A percentile compares a stretch with the other conserved stretches of the same genome.
phyloP scores from a whole-genome alignment of 768 basidiomycete genomes.

The Hericium coralloides region DNA sequence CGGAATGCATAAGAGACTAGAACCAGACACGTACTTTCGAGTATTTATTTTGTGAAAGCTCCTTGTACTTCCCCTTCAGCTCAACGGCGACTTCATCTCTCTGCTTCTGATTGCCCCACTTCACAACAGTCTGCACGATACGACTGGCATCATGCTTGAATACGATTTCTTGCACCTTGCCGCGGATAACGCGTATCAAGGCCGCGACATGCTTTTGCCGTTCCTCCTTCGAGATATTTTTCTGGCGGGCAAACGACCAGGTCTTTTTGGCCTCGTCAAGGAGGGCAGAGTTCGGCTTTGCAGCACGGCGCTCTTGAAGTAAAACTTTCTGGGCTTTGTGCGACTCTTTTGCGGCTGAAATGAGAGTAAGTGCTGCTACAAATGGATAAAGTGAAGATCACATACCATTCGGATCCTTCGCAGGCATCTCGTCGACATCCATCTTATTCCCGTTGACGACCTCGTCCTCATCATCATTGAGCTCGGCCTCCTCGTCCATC shows the following conservation, averaged over 20 bases:
- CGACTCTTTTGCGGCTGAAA: conserved; percentile 54
- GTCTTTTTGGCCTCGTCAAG: conserved; percentile 65
- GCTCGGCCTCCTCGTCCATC: conserved; percentile 25
- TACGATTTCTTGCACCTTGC: conserved; percentile 77
- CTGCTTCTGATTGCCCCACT: conserved; percentile 66
- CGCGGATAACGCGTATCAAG: conserved; percentile 70
- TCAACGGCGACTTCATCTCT: conserved; percentile 76
- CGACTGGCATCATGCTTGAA: conserved; percentile 90
- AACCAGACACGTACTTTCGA: conserved; percentile 54
- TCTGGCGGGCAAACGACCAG: conserved; percentile 71
- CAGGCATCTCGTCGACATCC: conserved; percentile 26
- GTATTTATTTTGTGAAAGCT: conserved; percentile 80
- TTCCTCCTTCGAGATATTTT: conserved; percentile 58
- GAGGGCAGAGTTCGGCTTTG: conserved; percentile 69
- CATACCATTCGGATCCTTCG: conserved; percentile 45
- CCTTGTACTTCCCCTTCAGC: conserved; percentile 71
- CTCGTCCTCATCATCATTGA: conserved; percentile 23
- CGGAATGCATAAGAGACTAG: not conserved
- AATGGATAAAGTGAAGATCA: conserved; percentile 5
- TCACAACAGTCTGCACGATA: conserved; percentile 76
- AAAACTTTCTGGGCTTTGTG: conserved; percentile 64
- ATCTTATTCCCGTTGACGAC: conserved; percentile 16
- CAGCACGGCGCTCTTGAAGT: conserved; percentile 59
- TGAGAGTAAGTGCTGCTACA: not conserved
- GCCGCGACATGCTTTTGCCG: conserved; percentile 65